Percentiles rank a stretch among this genome's conserved stretches.
Evolutionary conservation across 108 stramenopile genomes (phyloP).

Genomic region (Conticribra guillardii): DNA sequence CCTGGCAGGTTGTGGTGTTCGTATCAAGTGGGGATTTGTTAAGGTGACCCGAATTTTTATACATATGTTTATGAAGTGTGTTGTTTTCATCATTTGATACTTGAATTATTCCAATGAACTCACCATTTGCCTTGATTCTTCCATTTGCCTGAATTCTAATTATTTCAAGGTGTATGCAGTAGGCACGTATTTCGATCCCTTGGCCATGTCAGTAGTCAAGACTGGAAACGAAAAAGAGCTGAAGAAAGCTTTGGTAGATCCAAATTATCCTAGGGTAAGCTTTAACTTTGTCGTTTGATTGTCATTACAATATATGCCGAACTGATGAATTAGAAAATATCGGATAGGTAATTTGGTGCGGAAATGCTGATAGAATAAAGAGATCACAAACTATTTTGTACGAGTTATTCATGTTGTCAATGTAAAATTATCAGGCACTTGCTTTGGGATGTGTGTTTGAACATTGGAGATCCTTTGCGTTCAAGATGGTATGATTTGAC

Average conservation of each 20-base stretch:
- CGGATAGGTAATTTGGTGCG: too few relatives aligned
- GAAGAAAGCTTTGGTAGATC: slow-evolving; percentile 78
- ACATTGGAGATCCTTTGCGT: too few relatives aligned
- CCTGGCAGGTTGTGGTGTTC: slow-evolving; percentile 81
- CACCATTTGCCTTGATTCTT: background rate
- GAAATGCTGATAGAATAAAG: too few relatives aligned
- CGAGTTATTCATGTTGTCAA: too few relatives aligned
- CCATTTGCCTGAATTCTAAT: too few relatives aligned
- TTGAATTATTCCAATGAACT: background rate
- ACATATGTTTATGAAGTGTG: too few relatives aligned
- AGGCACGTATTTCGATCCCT: slow-evolving; percentile 81
- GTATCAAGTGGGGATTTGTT: slow-evolving; percentile 89
- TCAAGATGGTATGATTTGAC: too few relatives aligned
- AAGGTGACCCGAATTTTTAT: too few relatives aligned
- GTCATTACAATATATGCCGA: background rate
- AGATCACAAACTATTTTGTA: too few relatives aligned
- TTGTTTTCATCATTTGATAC: background rate
- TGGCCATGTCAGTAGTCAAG: slow-evolving; percentile 80
- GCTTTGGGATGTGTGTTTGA: too few relatives aligned
- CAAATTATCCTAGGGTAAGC: slow-evolving; percentile 67
- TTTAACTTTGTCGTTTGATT: background rate
- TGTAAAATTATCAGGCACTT: too few relatives aligned
- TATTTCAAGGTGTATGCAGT: slow-evolving; percentile 78
- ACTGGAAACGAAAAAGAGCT: slow-evolving; percentile 44
- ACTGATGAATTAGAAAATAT: background rate